Evolutionary conservation across 164 flowering plant species (phyloP).

Genomic region (Vitis amurensis): DNA sequence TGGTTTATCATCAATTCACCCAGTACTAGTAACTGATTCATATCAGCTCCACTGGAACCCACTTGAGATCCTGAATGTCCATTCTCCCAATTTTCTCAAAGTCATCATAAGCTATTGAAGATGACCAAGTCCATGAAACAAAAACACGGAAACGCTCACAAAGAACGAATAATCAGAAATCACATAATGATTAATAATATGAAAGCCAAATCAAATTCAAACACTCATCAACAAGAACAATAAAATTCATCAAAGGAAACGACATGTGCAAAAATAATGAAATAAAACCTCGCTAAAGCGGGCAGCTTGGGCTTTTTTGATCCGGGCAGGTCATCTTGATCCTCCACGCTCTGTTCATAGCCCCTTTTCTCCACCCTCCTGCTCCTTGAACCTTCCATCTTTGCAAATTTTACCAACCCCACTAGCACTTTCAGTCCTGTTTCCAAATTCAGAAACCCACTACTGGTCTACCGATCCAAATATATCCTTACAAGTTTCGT

Average conservation of each 20-base stretch:
- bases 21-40: background rate
- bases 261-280: background rate
- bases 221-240: background rate
- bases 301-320: conserved; percentile 49
- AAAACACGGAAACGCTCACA: background rate
- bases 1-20: no score
- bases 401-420: conserved; percentile 9
- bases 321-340: conserved; percentile 23
- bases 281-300: conserved; percentile 49
- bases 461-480: background rate
- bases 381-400: conserved; percentile 39
- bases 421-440: background rate
- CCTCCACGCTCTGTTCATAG: conserved; percentile 24
- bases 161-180: background rate
- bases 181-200: background rate
- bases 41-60: background rate
- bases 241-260: background rate
- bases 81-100: background rate
- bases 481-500: conserved; percentile 4
- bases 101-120: background rate
- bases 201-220: background rate
- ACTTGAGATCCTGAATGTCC: background rate
- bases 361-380: conserved; percentile 43
- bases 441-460: conserved; percentile 13
- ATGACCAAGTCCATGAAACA: background rate